Percentiles rank a stretch among this genome's conserved stretches.
These are phyloP conservation scores for Mimosa bimucronata DNA, from an alignment of 306 rosid species.

Conservation along the genomic window DNA sequence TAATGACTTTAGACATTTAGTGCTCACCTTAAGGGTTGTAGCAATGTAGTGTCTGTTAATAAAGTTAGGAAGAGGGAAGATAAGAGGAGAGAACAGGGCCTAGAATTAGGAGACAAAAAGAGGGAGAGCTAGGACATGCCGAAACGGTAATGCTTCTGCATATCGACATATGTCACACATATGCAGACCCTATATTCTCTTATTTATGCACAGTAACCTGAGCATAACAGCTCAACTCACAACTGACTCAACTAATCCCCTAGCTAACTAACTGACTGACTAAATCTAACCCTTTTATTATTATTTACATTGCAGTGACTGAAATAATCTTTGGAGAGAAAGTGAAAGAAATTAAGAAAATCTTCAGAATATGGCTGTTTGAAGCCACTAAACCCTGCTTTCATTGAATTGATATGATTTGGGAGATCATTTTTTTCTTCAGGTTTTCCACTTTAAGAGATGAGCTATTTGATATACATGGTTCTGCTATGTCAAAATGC, in stretches of 20 bases:
- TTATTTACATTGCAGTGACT: neutral
- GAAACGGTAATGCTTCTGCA: too few species aligned
- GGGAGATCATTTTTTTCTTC: neutral
- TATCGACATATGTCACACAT: too few species aligned
- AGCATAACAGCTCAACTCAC: too few species aligned
- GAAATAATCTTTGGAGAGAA: constrained; percentile 1
- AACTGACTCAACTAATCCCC: too few species aligned
- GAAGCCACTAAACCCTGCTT: constrained; percentile 2
- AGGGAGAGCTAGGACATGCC: too few species aligned
- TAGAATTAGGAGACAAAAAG: too few species aligned
- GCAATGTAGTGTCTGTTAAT: neutral
- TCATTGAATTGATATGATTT: neutral
- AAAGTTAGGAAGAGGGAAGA: too few species aligned
- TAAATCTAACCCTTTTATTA: too few species aligned
- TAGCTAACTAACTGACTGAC: too few species aligned
- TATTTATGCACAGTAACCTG: too few species aligned
- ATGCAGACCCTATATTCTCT: too few species aligned
- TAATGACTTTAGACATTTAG: neutral
- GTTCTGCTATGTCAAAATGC: constrained; percentile 13
- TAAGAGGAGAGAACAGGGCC: too few species aligned
- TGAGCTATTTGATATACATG: neutral
- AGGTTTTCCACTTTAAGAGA: neutral
- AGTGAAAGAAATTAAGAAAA: neutral
- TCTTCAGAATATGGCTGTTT: neutral
- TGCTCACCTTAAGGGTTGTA: neutral